A percentile compares a stretch with the other conserved stretches of the same genome.
Conservation (phyloP, 73 alveolate species). For the Tetrahymena malaccensis region DNA sequence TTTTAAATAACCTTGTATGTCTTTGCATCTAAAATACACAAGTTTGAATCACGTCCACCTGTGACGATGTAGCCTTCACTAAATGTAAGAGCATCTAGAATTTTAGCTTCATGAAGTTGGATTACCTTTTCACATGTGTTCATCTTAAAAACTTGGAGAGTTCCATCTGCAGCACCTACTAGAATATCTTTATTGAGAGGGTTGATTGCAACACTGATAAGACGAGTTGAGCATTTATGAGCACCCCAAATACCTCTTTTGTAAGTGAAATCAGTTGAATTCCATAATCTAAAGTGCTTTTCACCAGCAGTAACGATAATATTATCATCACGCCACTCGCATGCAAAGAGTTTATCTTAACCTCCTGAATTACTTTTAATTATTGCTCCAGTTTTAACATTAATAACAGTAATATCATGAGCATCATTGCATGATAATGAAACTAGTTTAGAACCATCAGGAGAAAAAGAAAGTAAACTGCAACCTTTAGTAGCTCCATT, state of each 20-base stretch:
- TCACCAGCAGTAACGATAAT: slow-evolving; percentile 90
- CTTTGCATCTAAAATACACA: slow-evolving; percentile 40
- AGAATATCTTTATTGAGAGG: slow-evolving; percentile 51
- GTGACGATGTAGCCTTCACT: slow-evolving; percentile 59
- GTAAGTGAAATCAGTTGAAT: slow-evolving; percentile 40
- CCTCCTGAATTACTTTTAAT: slow-evolving; percentile 66
- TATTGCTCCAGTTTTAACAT: slow-evolving; percentile 53
- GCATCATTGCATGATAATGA: slow-evolving; percentile 85
- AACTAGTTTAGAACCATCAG: slow-evolving; percentile 78
- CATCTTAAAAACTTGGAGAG: slow-evolving; percentile 66
- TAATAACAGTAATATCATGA: slow-evolving; percentile 80
- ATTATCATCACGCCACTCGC: slow-evolving; percentile 70
- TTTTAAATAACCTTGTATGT: not conserved
- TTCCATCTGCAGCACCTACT: slow-evolving; percentile 54
- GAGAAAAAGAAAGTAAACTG: slow-evolving; percentile 75
- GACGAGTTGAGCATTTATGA: slow-evolving; percentile 21
- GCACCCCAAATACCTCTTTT: slow-evolving; percentile 74
- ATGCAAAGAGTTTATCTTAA: slow-evolving; percentile 64
- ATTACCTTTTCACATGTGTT: slow-evolving; percentile 34
- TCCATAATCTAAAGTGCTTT: slow-evolving; percentile 83
- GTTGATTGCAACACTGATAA: slow-evolving; percentile 22
- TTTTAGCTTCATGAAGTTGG: slow-evolving; percentile 15
- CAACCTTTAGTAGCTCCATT: slow-evolving; percentile 81
- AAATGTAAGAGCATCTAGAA: slow-evolving; percentile 63
- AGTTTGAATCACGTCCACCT: slow-evolving; percentile 78